Conservation (phyloP, 345 rosid genomes). For the Populus ilicifolia region DNA sequence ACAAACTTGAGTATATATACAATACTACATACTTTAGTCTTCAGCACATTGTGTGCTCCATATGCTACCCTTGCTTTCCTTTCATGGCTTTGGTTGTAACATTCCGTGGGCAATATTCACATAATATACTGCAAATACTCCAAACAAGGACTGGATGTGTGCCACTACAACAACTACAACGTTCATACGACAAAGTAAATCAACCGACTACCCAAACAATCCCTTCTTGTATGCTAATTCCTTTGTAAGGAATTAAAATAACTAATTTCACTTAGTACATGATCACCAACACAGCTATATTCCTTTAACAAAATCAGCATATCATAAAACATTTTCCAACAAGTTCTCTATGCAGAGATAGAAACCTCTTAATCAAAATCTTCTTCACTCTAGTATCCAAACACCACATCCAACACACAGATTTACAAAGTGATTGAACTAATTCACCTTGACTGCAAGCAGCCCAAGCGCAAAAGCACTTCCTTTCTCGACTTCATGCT, state of each 20-base stretch:
- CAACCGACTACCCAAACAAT: background rate
- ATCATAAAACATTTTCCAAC: background rate
- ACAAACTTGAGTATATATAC: background rate
- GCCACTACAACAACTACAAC: background rate
- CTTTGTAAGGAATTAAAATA: background rate
- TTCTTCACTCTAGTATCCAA: background rate
- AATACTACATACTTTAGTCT: background rate
- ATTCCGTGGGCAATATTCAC: background rate
- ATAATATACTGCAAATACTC: background rate
- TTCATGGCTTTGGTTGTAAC: background rate
- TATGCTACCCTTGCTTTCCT: background rate
- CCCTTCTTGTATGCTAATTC: background rate
- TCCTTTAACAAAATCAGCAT: background rate
- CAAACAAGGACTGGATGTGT: background rate
- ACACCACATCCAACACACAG: background rate
- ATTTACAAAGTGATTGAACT: slow-evolving; percentile 1
- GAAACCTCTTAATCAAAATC: background rate
- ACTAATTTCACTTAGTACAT: background rate
- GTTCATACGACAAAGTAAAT: background rate
- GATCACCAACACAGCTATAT: background rate
- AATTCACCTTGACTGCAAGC: slow-evolving; percentile 83
- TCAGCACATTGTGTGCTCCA: background rate
- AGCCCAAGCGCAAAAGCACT: slow-evolving; percentile 95
- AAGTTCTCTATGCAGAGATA: background rate
- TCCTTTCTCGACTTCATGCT: slow-evolving; percentile 98